Percentiles rank a stretch among this genome's conserved stretches.
These are phyloP conservation scores for Geotrichum siamense DNA, from an alignment of 1,139 yeast genomes.

Conservation along the genomic window DNA sequence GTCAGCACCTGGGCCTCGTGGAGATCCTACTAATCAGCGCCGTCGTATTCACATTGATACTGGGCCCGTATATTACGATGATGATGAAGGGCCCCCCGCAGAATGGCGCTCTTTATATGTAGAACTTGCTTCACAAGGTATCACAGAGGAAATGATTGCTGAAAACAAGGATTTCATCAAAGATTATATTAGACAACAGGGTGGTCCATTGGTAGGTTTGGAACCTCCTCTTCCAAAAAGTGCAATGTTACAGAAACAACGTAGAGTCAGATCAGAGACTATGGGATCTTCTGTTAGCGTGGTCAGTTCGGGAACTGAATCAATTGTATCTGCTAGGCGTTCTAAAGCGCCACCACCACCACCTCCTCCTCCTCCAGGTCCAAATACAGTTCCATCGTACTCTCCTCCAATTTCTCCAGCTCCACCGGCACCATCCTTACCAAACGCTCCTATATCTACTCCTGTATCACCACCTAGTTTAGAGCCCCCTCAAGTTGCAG, in stretches of 20 bases:
- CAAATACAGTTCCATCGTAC: slow-evolving; percentile 21
- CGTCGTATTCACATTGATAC: slow-evolving; percentile 50
- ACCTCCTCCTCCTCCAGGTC: slow-evolving; percentile 39
- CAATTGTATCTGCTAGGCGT: slow-evolving; percentile 23
- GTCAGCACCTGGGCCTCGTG: slow-evolving; percentile 64
- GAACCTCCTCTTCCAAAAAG: slow-evolving; percentile 80
- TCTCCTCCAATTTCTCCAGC: slow-evolving; percentile 27
- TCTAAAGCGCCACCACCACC: slow-evolving; percentile 46
- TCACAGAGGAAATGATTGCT: slow-evolving; percentile 83
- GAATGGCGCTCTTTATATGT: slow-evolving; percentile 76
- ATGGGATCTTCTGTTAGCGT: slow-evolving; percentile 17
- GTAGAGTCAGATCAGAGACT: slow-evolving; percentile 23
- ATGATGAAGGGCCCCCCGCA: slow-evolving; percentile 72
- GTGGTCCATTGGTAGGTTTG: slow-evolving; percentile 77
- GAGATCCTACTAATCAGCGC: slow-evolving; percentile 41
- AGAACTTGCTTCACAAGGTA: slow-evolving; percentile 72
- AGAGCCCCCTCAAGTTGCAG: slow-evolving; percentile 13
- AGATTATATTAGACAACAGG: slow-evolving; percentile 65
- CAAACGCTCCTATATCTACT: slow-evolving; percentile 23
- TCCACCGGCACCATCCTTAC: slow-evolving; percentile 35
- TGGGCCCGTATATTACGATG: slow-evolving; percentile 63
- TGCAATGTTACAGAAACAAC: slow-evolving; percentile 29
- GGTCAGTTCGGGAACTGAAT: slow-evolving; percentile 21
- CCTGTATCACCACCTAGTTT: slow-evolving; percentile 22
- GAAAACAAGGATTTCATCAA: slow-evolving; percentile 78